Percentiles rank a stretch among this genome's conserved stretches.
phyloP scores from a whole-genome alignment of 2,329 filamentous ascomycete species.

The Coniochaeta ligniaria region DNA sequence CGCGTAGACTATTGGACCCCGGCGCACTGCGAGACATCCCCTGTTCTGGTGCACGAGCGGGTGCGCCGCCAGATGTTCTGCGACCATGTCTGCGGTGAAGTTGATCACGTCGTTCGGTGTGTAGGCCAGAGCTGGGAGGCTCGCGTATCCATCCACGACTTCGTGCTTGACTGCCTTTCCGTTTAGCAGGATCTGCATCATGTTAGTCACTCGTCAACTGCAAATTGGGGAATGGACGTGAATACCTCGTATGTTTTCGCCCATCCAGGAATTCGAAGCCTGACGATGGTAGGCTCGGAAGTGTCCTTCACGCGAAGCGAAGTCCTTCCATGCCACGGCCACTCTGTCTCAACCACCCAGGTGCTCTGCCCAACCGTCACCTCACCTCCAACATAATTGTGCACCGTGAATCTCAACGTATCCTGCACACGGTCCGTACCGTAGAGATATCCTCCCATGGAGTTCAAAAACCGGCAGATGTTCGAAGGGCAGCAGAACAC shows the following conservation, averaged over 20 bases:
- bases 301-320: not conserved
- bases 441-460: slow-evolving; percentile 50
- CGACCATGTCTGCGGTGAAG: not conserved
- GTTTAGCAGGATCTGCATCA: not conserved
- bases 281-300: not conserved
- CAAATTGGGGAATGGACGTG: no score
- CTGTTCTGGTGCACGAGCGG: not conserved
- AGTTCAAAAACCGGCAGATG: slow-evolving; percentile 45
- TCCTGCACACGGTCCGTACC: slow-evolving; percentile 31
- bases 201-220: not conserved
- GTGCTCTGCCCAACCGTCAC: not conserved
- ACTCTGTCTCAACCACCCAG: not conserved
- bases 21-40: not conserved
- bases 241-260: not conserved
- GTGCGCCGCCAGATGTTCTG: not conserved
- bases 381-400: slow-evolving; percentile 32
- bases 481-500: slow-evolving; percentile 56
- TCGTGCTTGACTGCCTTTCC: not conserved
- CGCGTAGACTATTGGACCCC: not conserved
- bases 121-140: not conserved
- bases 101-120: not conserved
- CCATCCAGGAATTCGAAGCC: not conserved
- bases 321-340: not conserved
- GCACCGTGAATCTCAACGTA: slow-evolving; percentile 19
- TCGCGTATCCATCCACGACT: not conserved